Evolutionary conservation across 2,329 filamentous ascomycete genomes (phyloP).

Genomic region (Calonectria pseudoturangicola): DNA sequence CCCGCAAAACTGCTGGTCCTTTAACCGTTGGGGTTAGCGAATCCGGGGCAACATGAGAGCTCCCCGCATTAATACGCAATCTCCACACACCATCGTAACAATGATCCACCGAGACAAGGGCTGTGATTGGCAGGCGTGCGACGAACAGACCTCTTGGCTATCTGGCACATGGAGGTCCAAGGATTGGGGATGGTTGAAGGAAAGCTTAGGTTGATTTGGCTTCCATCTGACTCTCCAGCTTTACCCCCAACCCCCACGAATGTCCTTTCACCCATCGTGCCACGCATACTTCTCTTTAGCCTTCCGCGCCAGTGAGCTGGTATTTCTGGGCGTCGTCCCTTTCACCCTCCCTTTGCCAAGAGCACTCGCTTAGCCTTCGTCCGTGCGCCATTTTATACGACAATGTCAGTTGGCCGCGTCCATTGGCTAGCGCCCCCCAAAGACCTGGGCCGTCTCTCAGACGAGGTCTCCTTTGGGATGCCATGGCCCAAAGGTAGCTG

Average conservation of each 20-base stretch:
- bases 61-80: slow-evolving; percentile 22
- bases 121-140: background rate
- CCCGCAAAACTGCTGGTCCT: background rate
- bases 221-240: background rate
- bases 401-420: slow-evolving; percentile 38
- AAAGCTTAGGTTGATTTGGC: slow-evolving; percentile 13
- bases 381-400: slow-evolving; percentile 23
- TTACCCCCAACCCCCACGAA: slow-evolving; percentile 23
- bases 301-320: slow-evolving; percentile 26
- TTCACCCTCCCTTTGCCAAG: background rate
- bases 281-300: slow-evolving; percentile 3
- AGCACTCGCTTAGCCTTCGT: slow-evolving; percentile 3
- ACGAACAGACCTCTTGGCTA: background rate
- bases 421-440: slow-evolving; percentile 37
- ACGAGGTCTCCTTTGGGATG: slow-evolving; percentile 46
- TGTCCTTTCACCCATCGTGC: background rate
- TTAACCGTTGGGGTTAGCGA: background rate
- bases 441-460: slow-evolving; percentile 13
- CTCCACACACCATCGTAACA: slow-evolving; percentile 26
- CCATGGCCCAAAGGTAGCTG: slow-evolving; percentile 45
- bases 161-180: background rate
- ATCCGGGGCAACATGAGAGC: slow-evolving; percentile 29
- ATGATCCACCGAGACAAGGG: slow-evolving; percentile 22
- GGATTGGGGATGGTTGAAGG: slow-evolving; percentile 6
- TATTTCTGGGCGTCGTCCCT: slow-evolving; percentile 3